Percentiles rank a stretch among this genome's conserved stretches.
These are phyloP conservation scores for Umbelopsis isabellina DNA, from an alignment of 192 early-diverging fungal genomes.

Conservation along the genomic window DNA sequence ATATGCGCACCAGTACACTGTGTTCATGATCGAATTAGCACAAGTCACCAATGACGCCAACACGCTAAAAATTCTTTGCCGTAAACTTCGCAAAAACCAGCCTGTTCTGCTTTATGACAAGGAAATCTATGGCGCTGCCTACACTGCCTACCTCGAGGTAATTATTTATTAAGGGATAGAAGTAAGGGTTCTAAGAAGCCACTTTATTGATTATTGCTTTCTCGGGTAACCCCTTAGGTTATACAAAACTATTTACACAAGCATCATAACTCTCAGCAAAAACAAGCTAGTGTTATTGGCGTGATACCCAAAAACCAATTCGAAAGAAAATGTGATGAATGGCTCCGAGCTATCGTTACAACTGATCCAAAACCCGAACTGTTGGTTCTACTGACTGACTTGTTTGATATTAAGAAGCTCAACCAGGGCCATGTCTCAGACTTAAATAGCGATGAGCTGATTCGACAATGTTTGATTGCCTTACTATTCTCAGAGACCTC, in stretches of 20 bases:
- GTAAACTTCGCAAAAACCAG: conserved; percentile 56
- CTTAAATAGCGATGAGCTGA: conserved; percentile 16
- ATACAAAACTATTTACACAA: conserved; percentile 19
- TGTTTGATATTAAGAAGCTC: conserved; percentile 12
- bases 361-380: conserved; percentile 9
- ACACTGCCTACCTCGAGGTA: conserved; percentile 50
- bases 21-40: conserved; percentile 64
- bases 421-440: conserved; percentile 16
- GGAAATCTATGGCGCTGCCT: conserved; percentile 52
- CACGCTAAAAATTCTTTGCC: conserved; percentile 54
- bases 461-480: conserved; percentile 20
- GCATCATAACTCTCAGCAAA: conserved; percentile 15
- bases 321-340: conserved; percentile 21
- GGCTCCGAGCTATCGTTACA: conserved; percentile 6
- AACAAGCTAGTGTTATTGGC: conserved; percentile 4
- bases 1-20: conserved; percentile 70
- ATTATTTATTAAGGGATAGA: not conserved
- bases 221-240: not conserved
- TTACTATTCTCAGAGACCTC: conserved; percentile 1
- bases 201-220: no score
- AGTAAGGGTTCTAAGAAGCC: no score
- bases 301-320: not conserved
- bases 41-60: conserved; percentile 61
- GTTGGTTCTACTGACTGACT: conserved; percentile 3
- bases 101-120: conserved; percentile 57